Evolutionary conservation across 1,139 yeast species (phyloP).

Genomic region (Debaryomyces fabryi): DNA sequence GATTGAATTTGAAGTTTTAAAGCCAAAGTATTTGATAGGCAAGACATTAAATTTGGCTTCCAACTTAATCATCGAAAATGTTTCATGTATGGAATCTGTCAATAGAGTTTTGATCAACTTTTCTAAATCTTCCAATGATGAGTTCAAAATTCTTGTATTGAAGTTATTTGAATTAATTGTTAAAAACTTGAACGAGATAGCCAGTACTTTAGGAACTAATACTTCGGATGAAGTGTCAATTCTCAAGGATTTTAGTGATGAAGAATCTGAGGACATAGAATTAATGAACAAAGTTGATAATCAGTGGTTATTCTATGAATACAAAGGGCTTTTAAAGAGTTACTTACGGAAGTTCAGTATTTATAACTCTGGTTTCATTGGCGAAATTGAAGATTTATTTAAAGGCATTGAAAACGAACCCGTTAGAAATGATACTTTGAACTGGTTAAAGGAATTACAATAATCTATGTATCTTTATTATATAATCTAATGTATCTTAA

Average conservation of each 20-base stretch:
- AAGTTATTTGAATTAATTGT: conserved; percentile 40
- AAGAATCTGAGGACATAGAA: conserved; percentile 26
- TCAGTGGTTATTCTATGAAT: conserved; percentile 50
- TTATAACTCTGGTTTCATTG: conserved; percentile 20
- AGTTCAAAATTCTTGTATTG: conserved; percentile 30
- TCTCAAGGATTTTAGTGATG: conserved; percentile 29
- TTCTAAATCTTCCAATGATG: conserved; percentile 12
- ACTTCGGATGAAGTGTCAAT: conserved; percentile 25
- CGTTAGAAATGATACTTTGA: conserved; percentile 29
- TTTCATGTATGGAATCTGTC: conserved; percentile 50
- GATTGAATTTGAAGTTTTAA: conserved; percentile 52
- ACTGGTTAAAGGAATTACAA: conserved; percentile 33
- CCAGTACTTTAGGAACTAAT: conserved; percentile 26
- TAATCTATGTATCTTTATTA: neutral
- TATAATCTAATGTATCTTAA: neutral
- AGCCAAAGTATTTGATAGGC: conserved; percentile 43
- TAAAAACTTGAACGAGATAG: conserved; percentile 36
- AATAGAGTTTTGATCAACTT: conserved; percentile 35
- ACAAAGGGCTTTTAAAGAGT: conserved; percentile 45
- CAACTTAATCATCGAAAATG: conserved; percentile 44
- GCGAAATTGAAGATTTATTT: conserved; percentile 26
- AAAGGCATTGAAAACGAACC: conserved; percentile 28
- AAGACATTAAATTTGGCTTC: conserved; percentile 42
- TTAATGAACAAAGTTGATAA: conserved; percentile 31
- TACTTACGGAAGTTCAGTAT: conserved; percentile 35